phyloP scores from a whole-genome alignment of 1,284 basidiomycete species.

The Coniferiporia sulphurascens region DNA sequence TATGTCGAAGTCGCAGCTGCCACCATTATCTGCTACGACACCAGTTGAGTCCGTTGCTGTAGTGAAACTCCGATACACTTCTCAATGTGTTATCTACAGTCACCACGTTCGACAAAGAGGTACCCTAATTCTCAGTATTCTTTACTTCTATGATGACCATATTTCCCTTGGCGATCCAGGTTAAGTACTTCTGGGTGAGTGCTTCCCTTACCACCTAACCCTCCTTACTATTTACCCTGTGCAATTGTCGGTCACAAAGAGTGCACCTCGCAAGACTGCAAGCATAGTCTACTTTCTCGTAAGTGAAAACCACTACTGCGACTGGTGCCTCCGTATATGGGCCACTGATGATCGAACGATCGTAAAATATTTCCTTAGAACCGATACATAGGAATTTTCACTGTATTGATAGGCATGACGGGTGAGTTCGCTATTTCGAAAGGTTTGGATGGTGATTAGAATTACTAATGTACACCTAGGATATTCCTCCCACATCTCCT shows the following conservation, averaged over 20 bases:
- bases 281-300: conserved; percentile 5
- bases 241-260: neutral
- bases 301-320: neutral
- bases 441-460: too few relatives aligned
- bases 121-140: neutral
- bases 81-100: neutral
- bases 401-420: neutral
- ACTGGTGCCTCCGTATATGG: neutral
- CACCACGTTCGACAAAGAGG: conserved; percentile 4
- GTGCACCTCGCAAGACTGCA: neutral
- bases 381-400: neutral
- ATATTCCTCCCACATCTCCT: neutral
- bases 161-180: neutral
- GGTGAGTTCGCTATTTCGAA: neutral
- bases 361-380: neutral
- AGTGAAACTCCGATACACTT: neutral
- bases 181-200: conserved; percentile 8
- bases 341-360: neutral
- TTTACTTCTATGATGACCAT: neutral
- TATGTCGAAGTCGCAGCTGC: neutral
- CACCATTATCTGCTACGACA: neutral
- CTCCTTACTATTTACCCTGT: neutral
- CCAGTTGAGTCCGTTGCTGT: conserved; percentile 7
- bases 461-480: neutral
- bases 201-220: neutral